Evolutionary conservation across 2,329 filamentous ascomycete species (phyloP).

Genomic region (Didymosphaeria variabile): DNA sequence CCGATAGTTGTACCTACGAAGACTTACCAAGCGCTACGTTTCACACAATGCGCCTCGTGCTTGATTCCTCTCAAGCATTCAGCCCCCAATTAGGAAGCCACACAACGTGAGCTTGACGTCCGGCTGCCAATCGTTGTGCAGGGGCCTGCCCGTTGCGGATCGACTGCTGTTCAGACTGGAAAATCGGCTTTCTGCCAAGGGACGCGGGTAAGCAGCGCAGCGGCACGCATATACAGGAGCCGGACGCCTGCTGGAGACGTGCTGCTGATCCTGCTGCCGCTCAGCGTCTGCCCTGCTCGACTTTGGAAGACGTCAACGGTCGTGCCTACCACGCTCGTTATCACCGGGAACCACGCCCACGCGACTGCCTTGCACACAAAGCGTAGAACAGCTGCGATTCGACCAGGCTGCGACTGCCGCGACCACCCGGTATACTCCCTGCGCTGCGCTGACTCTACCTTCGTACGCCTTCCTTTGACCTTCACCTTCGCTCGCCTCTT

Average conservation of each 20-base stretch:
- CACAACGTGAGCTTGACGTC: background rate
- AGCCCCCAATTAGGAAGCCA: background rate
- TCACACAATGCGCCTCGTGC: slow-evolving; percentile 1
- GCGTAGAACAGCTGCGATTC: background rate
- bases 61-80: background rate
- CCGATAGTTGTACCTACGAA: background rate
- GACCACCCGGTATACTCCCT: background rate
- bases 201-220: slow-evolving; percentile 3
- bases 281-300: background rate
- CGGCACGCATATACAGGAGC: slow-evolving; percentile 8
- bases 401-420: background rate
- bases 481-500: background rate
- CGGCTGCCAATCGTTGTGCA: slow-evolving; percentile 3
- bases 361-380: background rate
- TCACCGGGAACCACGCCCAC: background rate
- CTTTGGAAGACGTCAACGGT: background rate
- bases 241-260: slow-evolving; percentile 1
- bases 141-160: slow-evolving; percentile 12
- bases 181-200: slow-evolving; percentile 8
- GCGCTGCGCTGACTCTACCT: background rate
- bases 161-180: slow-evolving; percentile 1
- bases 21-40: background rate
- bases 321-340: background rate
- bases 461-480: background rate
- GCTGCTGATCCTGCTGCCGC: background rate